phyloP scores from a whole-genome alignment of 2,329 filamentous ascomycete genomes.

The Periconia sp. region DNA sequence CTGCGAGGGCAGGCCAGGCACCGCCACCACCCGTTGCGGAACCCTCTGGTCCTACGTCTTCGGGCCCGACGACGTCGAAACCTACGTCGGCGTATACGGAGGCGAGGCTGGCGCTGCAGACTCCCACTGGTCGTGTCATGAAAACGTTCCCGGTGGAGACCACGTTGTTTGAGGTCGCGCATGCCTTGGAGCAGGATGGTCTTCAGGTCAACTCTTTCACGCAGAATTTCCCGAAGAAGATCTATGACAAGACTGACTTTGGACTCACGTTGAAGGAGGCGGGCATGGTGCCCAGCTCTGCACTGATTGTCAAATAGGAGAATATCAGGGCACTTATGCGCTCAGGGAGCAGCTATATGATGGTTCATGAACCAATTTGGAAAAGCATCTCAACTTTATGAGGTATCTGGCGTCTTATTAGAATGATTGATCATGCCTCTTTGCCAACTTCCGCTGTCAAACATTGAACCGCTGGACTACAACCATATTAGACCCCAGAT shows the following conservation, averaged over 20 bases:
- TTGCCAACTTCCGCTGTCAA: too few relatives aligned
- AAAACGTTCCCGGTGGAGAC: constrained; percentile 89
- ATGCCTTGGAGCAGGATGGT: constrained; percentile 73
- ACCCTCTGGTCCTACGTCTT: constrained; percentile 49
- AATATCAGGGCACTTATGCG: neutral
- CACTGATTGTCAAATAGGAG: constrained; percentile 66
- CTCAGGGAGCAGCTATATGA: neutral
- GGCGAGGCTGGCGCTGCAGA: constrained; percentile 80
- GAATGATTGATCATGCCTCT: too few relatives aligned
- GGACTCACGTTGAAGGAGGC: constrained; percentile 91
- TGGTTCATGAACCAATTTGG: neutral
- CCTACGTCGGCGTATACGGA: constrained; percentile 74
- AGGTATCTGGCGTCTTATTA: neutral
- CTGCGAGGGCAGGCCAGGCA: constrained; percentile 74
- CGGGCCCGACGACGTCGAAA: constrained; percentile 57
- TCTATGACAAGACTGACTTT: constrained; percentile 71
- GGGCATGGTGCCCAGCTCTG: constrained; percentile 86
- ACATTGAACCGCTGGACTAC: too few relatives aligned
- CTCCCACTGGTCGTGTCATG: constrained; percentile 71
- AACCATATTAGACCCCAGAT: too few relatives aligned
- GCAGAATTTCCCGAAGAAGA: constrained; percentile 85
- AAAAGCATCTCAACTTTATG: neutral
- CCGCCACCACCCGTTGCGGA: constrained; percentile 49
- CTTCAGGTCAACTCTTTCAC: constrained; percentile 73
- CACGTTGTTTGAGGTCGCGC: constrained; percentile 88